Evolutionary conservation across 805 yeast genomes (phyloP).

Genomic region (Candida ficus): DNA sequence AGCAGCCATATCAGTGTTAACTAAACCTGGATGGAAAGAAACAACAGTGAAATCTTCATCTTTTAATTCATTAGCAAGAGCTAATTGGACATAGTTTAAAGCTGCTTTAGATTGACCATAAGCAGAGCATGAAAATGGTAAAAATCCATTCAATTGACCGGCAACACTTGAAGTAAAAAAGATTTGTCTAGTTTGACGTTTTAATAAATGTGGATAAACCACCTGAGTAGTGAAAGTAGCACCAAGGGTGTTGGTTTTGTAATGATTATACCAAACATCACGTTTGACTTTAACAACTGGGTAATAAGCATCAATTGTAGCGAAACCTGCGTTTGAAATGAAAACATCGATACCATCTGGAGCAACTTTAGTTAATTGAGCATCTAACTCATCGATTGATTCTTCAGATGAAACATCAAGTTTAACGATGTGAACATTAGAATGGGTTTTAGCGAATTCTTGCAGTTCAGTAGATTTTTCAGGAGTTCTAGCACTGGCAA

Average conservation of each 20-base stretch:
- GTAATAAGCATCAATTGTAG: neutral
- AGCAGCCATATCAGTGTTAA: constrained; percentile 30
- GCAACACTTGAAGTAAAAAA: constrained; percentile 21
- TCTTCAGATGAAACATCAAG: constrained; percentile 11
- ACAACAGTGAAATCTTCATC: constrained; percentile 27
- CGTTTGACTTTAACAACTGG: neutral
- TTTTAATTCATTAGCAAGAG: constrained; percentile 25
- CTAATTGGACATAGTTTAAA: constrained; percentile 26
- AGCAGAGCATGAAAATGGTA: constrained; percentile 9
- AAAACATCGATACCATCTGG: constrained; percentile 14
- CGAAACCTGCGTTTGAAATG: constrained; percentile 15
- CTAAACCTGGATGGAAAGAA: constrained; percentile 36
- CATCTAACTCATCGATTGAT: constrained; percentile 9
- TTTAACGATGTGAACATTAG: constrained; percentile 8
- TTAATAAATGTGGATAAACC: constrained; percentile 15
- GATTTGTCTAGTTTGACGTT: constrained; percentile 17
- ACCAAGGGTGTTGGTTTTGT: constrained; percentile 9
- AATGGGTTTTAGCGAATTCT: constrained; percentile 1
- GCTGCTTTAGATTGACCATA: constrained; percentile 33
- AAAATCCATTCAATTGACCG: constrained; percentile 17
- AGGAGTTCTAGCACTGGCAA: constrained; percentile 2
- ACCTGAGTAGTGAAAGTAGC: constrained; percentile 6
- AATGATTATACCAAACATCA: neutral
- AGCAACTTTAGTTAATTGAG: constrained; percentile 4
- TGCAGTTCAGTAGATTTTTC: constrained; percentile 1